A percentile compares a stretch with the other conserved stretches of the same genome.
Conservation (phyloP, 2,329 filamentous ascomycete genomes). For the Aspergillus intermedius region DNA sequence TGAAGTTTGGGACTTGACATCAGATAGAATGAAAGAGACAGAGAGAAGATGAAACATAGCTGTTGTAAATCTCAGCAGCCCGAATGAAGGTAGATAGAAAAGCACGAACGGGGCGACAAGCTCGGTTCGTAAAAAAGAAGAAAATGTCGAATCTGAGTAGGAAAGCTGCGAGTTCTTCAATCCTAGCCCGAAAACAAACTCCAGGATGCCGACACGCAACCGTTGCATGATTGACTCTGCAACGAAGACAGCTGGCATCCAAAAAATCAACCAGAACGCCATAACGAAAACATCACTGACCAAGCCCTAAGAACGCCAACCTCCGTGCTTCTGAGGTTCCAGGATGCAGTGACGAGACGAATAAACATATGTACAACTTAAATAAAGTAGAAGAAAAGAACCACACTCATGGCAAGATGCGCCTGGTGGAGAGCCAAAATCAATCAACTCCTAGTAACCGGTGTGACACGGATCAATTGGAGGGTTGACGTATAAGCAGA, state of each 20-base stretch:
- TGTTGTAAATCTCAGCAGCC: not conserved
- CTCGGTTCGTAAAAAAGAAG: not conserved
- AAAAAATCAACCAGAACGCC: not conserved
- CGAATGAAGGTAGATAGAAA: not conserved
- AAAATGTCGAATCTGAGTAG: no score
- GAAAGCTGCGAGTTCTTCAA: not conserved
- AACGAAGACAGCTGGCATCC: not conserved
- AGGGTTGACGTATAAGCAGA: slow-evolving; percentile 5
- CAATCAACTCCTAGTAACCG: not conserved
- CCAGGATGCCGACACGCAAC: not conserved
- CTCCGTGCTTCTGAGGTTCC: slow-evolving; percentile 7
- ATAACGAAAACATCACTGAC: slow-evolving; percentile 5
- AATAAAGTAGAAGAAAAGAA: slow-evolving; percentile 4
- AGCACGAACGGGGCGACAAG: not conserved
- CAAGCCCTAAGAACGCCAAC: slow-evolving; percentile 14
- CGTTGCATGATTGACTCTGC: not conserved
- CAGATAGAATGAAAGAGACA: not conserved
- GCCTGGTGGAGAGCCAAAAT: not conserved
- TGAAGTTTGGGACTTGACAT: not conserved
- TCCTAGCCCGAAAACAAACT: not conserved
- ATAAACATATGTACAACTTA: slow-evolving; percentile 13
- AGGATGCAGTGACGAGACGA: slow-evolving; percentile 5
- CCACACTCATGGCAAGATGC: slow-evolving; percentile 1
- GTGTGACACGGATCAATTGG: not conserved
- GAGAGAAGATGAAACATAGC: slow-evolving; percentile 1